Evolutionary conservation across 257 asterid species (phyloP), one percentile per base, ranked within the genome.

Genomic region (Ehretia macrophylla): DNA sequence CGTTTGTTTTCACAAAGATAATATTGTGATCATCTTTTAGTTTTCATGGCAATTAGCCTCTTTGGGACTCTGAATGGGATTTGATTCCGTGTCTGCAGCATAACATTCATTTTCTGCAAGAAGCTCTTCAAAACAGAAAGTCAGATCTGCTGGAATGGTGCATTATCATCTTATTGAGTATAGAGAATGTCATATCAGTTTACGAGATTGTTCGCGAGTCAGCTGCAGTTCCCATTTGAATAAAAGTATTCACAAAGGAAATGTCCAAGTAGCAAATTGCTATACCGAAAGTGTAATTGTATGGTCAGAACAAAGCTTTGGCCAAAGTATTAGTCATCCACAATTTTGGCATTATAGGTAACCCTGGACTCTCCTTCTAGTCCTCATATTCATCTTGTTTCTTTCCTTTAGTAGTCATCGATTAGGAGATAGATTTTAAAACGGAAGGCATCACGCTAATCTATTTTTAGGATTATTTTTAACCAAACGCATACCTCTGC

Each of bases 81-180:
- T 49, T 51, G 2, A 52, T 11, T 56, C 60, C 64, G n/a, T 42
- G 16, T 13, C 12, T 75, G 89, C 97, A 92, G 99, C 99, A 92
- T 64, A 92, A 92, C 81, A 89, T 92, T 58, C 97, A 92, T 78
- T 92, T 92, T 78, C 97, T 92, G 52, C 99, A 88, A 77, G 97
- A 89, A 81, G 97, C 85, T 63, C 97, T 92, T 49, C 99, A 88
- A 69, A 92, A 92, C 63, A 67, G 97, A 18, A 89, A 86, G 60
- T 84, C 97, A 0, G 95, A 92, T 78, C 75, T 86, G 55, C 89
- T 92, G 61, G 99, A 92, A 62, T 92, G 99, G 97, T 81, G 90
- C 81, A 88, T 92, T 72, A 86, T 92, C 32, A 79, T 86, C 54
- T 77, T 92, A 79, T 67, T 92, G 78, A 81, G 72, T 11, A 71